Percentiles rank a stretch among this genome's conserved stretches.
Conservation (phyloP, 176 grass and related monocot species). For the Phragmites australis region DNA sequence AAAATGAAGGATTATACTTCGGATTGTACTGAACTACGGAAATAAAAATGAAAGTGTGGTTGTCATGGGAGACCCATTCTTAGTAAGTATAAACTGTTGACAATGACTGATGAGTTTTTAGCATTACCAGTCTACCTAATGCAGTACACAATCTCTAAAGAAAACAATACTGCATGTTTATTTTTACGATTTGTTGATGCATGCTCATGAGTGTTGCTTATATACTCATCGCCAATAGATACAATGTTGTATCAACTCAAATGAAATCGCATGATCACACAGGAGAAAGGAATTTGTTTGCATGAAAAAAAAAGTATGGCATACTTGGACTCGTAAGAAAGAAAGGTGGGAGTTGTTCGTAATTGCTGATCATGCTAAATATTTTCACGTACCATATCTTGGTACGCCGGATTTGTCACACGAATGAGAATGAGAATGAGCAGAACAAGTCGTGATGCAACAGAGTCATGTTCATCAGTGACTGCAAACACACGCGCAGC, state of each 20-base stretch:
- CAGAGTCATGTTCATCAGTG: background rate
- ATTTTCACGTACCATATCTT: background rate
- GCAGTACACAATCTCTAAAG: background rate
- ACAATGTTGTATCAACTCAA: background rate
- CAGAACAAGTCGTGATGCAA: background rate
- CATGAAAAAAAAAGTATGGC: background rate
- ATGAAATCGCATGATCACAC: background rate
- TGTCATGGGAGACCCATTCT: background rate
- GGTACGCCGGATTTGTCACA: background rate
- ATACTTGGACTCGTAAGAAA: background rate
- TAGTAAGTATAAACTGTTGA: background rate
- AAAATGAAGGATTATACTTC: no score
- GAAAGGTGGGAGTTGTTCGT: no score
- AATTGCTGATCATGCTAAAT: no score
- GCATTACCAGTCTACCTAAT: background rate
- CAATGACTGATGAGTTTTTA: background rate
- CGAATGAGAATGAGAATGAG: background rate
- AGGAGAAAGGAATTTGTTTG: background rate
- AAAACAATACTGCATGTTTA: background rate
- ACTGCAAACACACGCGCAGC: conserved; percentile 4
- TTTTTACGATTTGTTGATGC: background rate
- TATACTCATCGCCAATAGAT: no score
- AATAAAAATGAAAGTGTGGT: background rate
- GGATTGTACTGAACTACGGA: background rate
- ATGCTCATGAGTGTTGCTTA: background rate